phyloP scores from a whole-genome alignment of 306 rosid genomes.

The Begonia peltatifolia region DNA sequence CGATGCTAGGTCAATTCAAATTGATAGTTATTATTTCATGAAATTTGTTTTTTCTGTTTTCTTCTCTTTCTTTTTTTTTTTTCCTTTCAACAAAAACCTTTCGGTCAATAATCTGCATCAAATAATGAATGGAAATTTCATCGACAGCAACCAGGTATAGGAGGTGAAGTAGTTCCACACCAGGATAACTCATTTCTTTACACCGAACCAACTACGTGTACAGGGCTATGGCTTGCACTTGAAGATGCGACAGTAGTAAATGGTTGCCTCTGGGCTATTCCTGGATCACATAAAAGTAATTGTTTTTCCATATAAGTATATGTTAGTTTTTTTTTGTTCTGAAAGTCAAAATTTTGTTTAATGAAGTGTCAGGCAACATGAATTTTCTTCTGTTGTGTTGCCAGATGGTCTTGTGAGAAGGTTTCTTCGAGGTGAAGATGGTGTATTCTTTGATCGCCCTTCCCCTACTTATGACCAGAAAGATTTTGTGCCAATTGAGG shows the following conservation, averaged over 20 bases:
- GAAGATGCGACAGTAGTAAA: conserved; percentile 69
- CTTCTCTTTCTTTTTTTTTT: neutral
- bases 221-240: conserved; percentile 91
- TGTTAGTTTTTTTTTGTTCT: neutral
- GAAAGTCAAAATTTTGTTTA: neutral
- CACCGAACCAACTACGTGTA: conserved; percentile 86
- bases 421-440: conserved; percentile 58
- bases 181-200: conserved; percentile 90
- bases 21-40: neutral
- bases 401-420: conserved; percentile 89
- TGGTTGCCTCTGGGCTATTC: conserved; percentile 93
- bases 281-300: conserved; percentile 86
- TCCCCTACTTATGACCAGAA: conserved; percentile 55
- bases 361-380: too few species aligned
- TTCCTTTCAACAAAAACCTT: conserved; percentile 3
- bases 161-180: conserved; percentile 98
- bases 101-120: conserved; percentile 3
- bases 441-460: conserved; percentile 70
- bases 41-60: neutral
- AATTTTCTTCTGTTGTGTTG: conserved; percentile 1
- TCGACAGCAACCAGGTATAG: conserved; percentile 93
- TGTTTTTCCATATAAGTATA: conserved; percentile 1
- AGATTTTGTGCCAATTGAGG: conserved; percentile 85
- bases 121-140: conserved; percentile 4
- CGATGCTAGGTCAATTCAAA: neutral